A percentile compares a stretch with the other conserved stretches of the same genome.
phyloP scores from a whole-genome alignment of 2,329 filamentous ascomycete genomes.

The Pseudocercospora musae region DNA sequence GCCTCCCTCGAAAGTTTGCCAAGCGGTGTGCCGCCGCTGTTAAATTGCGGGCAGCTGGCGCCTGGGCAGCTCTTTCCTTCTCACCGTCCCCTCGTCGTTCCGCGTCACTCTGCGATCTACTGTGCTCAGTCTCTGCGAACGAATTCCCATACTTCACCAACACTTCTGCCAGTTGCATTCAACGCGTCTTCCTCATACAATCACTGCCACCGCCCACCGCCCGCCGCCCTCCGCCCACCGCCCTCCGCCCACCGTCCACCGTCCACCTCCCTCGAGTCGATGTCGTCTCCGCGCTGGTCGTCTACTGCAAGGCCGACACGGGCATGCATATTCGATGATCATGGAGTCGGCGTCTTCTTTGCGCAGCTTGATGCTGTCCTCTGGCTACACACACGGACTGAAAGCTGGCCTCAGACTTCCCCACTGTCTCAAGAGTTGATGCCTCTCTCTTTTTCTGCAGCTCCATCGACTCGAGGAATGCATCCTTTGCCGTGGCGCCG shows the following conservation, averaged over 20 bases:
- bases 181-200: background rate
- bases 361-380: background rate
- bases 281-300: background rate
- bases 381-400: background rate
- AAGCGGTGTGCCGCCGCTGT: background rate
- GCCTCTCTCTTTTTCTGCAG: background rate
- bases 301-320: background rate
- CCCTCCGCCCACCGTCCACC: background rate
- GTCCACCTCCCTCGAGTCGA: background rate
- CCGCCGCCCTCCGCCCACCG: background rate
- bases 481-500: background rate
- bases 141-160: background rate
- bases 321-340: background rate
- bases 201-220: background rate
- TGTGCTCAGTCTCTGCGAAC: background rate
- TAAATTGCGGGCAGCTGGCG: background rate
- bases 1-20: background rate
- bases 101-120: background rate
- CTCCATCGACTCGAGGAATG: background rate
- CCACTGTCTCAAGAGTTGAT: background rate
- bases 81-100: background rate
- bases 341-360: background rate
- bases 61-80: background rate
- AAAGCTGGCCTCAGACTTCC: background rate
- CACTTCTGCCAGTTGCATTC: background rate